Conservation (phyloP, 1,284 basidiomycete species). For the Veloporphyrellus conicus region DNA sequence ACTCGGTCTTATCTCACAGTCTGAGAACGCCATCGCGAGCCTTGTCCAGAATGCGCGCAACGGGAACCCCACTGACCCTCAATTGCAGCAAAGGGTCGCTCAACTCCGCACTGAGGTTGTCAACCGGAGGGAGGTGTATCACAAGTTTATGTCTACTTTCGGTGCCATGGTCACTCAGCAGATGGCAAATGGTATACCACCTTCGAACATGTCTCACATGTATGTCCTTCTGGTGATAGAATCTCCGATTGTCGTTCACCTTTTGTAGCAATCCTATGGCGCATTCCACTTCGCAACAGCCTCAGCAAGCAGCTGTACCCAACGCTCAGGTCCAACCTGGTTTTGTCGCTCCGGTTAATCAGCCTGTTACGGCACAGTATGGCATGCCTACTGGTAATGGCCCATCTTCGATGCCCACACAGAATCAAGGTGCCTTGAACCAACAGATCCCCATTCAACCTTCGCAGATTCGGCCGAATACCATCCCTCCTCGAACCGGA, state of each 20-base stretch:
- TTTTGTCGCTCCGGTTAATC: constrained; percentile 23
- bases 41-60: constrained; percentile 17
- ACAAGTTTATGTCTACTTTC: constrained; percentile 30
- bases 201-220: constrained; percentile 27
- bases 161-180: constrained; percentile 25
- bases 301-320: constrained; percentile 15
- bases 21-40: constrained; percentile 17
- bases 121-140: constrained; percentile 36
- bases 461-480: constrained; percentile 25
- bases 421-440: constrained; percentile 17
- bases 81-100: constrained; percentile 31
- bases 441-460: constrained; percentile 27
- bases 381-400: constrained; percentile 18
- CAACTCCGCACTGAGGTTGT: constrained; percentile 31
- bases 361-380: constrained; percentile 24
- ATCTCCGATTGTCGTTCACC: constrained; percentile 10
- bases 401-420: constrained; percentile 26
- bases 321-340: constrained; percentile 20
- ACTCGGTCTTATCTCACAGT: constrained; percentile 10
- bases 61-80: constrained; percentile 27
- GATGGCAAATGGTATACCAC: constrained; percentile 21
- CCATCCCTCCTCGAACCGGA: constrained; percentile 29
- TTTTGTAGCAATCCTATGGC: constrained; percentile 20
- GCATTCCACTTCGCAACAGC: constrained; percentile 20
- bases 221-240: constrained; percentile 13